phyloP scores from a whole-genome alignment of 305 asterid genomes.

The Solanum hybrid region DNA sequence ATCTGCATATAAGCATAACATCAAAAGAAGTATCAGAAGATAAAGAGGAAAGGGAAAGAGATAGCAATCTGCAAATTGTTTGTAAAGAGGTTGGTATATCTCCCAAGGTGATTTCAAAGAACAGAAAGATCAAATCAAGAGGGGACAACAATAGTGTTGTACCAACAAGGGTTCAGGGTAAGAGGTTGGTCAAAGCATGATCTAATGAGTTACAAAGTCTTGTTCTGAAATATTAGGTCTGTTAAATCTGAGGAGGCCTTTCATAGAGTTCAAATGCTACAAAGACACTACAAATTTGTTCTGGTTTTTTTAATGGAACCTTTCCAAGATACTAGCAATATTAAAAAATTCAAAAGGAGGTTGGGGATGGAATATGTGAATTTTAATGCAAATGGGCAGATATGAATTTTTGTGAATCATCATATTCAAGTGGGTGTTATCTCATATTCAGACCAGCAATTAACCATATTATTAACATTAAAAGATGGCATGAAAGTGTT shows the following conservation, averaged over 20 bases:
- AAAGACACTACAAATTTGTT: not conserved
- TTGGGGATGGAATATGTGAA: not conserved
- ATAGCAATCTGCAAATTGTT: not conserved
- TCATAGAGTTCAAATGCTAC: not conserved
- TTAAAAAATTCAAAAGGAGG: not conserved
- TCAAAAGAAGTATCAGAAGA: not conserved
- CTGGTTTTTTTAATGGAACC: not conserved
- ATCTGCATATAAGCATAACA: not conserved
- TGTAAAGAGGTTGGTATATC: not conserved
- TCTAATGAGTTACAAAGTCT: not conserved
- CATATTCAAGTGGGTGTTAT: not conserved
- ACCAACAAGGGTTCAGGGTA: not conserved
- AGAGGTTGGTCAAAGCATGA: not conserved
- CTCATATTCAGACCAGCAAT: not conserved
- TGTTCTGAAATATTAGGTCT: not conserved
- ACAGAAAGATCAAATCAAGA: not conserved
- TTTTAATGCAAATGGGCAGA: not conserved
- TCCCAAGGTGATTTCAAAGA: not conserved
- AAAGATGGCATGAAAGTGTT: not conserved
- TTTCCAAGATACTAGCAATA: not conserved
- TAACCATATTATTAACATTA: not conserved
- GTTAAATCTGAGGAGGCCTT: not conserved
- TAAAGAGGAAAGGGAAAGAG: not conserved
- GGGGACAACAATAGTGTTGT: not conserved
- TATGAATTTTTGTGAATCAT: not conserved